Base-by-base conservation (phyloP, 1,284 basidiomycete species). In the Microbotryum saponariae region DNA sequence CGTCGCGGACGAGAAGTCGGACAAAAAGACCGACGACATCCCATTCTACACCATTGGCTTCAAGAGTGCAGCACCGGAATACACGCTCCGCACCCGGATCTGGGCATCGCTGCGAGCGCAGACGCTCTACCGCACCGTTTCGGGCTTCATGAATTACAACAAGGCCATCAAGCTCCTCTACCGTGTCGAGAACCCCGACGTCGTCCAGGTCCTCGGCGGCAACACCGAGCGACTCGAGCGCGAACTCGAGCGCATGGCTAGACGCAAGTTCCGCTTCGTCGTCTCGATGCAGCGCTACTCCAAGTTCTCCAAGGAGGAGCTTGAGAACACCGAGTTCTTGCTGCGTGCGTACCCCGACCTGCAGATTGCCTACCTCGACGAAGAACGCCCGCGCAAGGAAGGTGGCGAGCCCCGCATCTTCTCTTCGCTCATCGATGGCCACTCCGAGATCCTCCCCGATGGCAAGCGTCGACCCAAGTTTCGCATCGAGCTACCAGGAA, bases 131-230 rank as follows among this genome's bases (percentile, higher is more conserved):
- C 87, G 96, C 70, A 98, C 94, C 23, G 93, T 98, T 20, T 97
- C 96, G 52, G 96, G 94, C 57, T 97, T 98, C 87, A 98, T 98
- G 96, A 98, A 98, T 81, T 98, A 98, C 77, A 86, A 89, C 72
- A 98, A 98, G 82, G 94, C 96, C 21, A 97, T 98, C 84, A 98
- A 98, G 78, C 82, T 98, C n/a, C 83, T 98, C 33, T 97, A 97
- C 78, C 91, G 94, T 69, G 94, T 98, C 60, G 96, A 98, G 80
- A 98, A 97, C 79, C 96, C 94, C 25, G 94, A 97, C 76, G 89
- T 98, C 54, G 94, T 98, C 6, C 93, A 97, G 78, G 82, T 89
- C 58, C 97, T 91, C 72, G 94, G 94, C 58, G 92, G 93, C 50
- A 98, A 98, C 78, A 97, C 94, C 21, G 94, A 98, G 77, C 91